A percentile compares a stretch with the other conserved stretches of the same genome.
Evolutionary conservation across 768 basidiomycete species (phyloP).

Genomic region (Amanita muscaria): DNA sequence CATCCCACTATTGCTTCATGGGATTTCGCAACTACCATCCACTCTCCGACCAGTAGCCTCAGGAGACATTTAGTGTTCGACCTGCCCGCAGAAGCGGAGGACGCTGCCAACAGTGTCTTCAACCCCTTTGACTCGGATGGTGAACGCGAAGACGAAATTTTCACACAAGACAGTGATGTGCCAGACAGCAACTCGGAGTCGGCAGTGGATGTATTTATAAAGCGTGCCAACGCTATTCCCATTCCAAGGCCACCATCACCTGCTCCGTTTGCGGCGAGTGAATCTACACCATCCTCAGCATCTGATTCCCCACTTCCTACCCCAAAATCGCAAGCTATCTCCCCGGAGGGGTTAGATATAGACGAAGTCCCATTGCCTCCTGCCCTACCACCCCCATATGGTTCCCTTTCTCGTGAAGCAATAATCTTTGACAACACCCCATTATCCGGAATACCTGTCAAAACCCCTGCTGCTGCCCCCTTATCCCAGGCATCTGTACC

Average conservation of each 20-base stretch:
- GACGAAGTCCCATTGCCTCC: not conserved
- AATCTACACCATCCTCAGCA: slow-evolving; percentile 15
- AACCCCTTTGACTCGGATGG: slow-evolving; percentile 5
- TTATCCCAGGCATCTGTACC: no score
- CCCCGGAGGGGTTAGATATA: not conserved
- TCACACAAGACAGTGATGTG: not conserved
- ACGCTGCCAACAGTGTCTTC: slow-evolving; percentile 3
- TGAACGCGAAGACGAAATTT: not conserved
- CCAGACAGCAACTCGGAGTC: not conserved
- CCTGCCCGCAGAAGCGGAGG: not conserved
- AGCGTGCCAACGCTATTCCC: not conserved
- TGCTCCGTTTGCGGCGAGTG: not conserved
- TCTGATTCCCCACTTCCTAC: slow-evolving; percentile 13
- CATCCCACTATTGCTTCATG: slow-evolving; percentile 64
- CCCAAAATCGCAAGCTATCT: slow-evolving; percentile 4
- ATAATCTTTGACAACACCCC: not conserved
- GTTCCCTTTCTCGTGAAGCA: not conserved
- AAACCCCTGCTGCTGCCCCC: no score
- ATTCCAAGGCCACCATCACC: not conserved
- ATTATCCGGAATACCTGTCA: no score
- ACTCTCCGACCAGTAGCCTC: slow-evolving; percentile 19
- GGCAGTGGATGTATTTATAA: not conserved
- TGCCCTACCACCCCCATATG: not conserved
- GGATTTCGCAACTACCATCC: slow-evolving; percentile 57
- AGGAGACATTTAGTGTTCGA: slow-evolving; percentile 2